Evolutionary conservation across 1,284 basidiomycete species (phyloP), one percentile per base, ranked within the genome.

Genomic region (Anthracocystis walkeri): DNA sequence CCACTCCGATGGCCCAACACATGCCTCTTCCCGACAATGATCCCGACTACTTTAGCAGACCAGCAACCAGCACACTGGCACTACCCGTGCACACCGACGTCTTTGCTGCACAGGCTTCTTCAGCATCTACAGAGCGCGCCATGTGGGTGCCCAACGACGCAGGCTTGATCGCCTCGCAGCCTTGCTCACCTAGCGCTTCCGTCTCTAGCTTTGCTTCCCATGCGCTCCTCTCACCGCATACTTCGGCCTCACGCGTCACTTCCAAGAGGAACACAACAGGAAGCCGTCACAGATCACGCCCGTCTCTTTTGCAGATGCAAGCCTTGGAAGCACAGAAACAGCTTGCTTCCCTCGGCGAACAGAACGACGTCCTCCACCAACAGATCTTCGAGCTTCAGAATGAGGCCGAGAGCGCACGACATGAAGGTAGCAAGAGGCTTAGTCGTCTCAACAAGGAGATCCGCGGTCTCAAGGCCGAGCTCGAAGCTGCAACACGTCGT

Each of bases 351-450:
- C 70, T 82, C 11, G 69, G 71, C 56, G 63, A 72, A 49, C 79
- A 81, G 38, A 82, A 82, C 56, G 80, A 82, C 10, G 58, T 67
- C 4, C 70, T 82, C 5, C 70, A 80, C 33, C 70, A 66, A 40
- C 79, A 82, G 45, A 72, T 82, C 29, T 70, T 75, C 1, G 77
- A 79, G 27, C 78, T 82, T n/a, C 78, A 81, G 23, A 33, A 48
- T 29, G 78, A 82, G 57, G 78, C 81, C 3, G 79, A 81, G 38
- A 61, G 55, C 35, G 75, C 78, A 5, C 72, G 79, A 6, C 46
- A 33, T 31, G 70, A 77, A 21, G 81, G 80, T 20, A 65, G 78
- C 57, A 69, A 70, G 35, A 71, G 53, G 49, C 72, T 81, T 23
- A 62, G 67, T 31, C 58, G 56, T 23, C 73, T 82, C 55, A 75